These are phyloP conservation scores for Mycena alexandri DNA, from an alignment of 768 basidiomycete genomes.

Conservation along the genomic window DNA sequence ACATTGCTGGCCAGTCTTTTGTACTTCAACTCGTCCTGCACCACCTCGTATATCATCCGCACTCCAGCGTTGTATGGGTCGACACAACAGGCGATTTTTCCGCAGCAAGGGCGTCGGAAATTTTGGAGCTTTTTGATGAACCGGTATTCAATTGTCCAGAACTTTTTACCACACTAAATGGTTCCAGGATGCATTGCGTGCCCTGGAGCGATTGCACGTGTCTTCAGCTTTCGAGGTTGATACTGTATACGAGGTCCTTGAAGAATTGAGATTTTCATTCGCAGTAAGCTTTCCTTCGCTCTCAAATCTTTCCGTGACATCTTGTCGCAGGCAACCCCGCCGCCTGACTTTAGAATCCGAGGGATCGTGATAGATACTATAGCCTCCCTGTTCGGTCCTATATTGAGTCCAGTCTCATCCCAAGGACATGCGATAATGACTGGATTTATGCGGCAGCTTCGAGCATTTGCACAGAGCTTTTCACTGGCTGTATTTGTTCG, in stretches of 20 bases:
- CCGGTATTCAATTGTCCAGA: constrained; percentile 36
- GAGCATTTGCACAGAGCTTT: constrained; percentile 58
- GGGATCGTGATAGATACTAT: constrained; percentile 76
- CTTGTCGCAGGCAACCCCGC: constrained; percentile 32
- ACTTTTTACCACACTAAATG: constrained; percentile 22
- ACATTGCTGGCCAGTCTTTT: constrained; percentile 61
- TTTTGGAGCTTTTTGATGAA: constrained; percentile 50
- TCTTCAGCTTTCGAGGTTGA: constrained; percentile 72
- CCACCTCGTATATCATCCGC: constrained; percentile 55
- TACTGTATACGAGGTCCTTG: constrained; percentile 63
- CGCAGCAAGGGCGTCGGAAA: constrained; percentile 56
- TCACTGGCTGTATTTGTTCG: constrained; percentile 68
- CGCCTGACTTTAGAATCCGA: constrained; percentile 43
- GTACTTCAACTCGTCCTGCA: constrained; percentile 70
- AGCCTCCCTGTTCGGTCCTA: constrained; percentile 72
- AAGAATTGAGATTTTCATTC: constrained; percentile 51
- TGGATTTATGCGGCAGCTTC: constrained; percentile 75
- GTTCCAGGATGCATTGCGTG: constrained; percentile 43
- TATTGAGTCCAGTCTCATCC: constrained; percentile 73
- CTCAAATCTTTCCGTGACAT: constrained; percentile 11
- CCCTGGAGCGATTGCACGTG: constrained; percentile 70
- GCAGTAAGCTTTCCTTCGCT: constrained; percentile 42
- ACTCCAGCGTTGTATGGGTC: constrained; percentile 72
- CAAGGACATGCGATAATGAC: constrained; percentile 85
- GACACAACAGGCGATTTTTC: constrained; percentile 81